Evolutionary conservation across 2,329 filamentous ascomycete species (phyloP), one percentile per base, ranked within the genome.

Genomic region (Ophiocordyceps polyrhachis-furcata): DNA sequence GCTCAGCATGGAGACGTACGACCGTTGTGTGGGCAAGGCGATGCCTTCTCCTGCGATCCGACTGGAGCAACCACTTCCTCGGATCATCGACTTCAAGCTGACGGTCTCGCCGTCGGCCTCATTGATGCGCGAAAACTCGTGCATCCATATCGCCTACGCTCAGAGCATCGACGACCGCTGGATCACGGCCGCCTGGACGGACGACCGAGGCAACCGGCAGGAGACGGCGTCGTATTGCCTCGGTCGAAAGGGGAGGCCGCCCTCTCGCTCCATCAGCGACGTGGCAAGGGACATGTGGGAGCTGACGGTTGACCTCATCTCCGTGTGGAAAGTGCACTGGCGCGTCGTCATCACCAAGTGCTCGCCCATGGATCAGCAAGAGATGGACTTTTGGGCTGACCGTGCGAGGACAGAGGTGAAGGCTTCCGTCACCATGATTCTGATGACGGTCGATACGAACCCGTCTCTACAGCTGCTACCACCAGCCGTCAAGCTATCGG

Each of bases 121-220:
- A 17, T 64, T 89, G 6, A 66, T 91, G 44, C 75, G 81, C 45
- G 84, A 91, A 56, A 85, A 87, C 50, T 83, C 78, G 0, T 81
- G 81, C 54, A 75, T 93, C 28, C 85, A 93, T 57, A 66, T 93
- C 41, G 83, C 81, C 1, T 93, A 93, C 54, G 75, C 81, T 2
- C 71, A 79, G 45, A 88, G 83, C 54, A 67, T 79, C 12, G 83
- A 89, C 56, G 76, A 81, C 19, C 68, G 79, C 9, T 93, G 86
- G 86, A 64, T 91, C 35, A 81, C 79, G 13, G 81, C 77, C 6
- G 81, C 81, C 0, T 93, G 85, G 85, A 84, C 80, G 1, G 83
- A 93, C 55, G 84, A 78, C 51, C 73, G 74, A 23, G 85, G 85
- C 2, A 76, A 74, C 47, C 76, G 82, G 48, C 82, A 88, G 57